Conservation (phyloP, 2,329 filamentous ascomycete species). For the Orbilia oligospora region DNA sequence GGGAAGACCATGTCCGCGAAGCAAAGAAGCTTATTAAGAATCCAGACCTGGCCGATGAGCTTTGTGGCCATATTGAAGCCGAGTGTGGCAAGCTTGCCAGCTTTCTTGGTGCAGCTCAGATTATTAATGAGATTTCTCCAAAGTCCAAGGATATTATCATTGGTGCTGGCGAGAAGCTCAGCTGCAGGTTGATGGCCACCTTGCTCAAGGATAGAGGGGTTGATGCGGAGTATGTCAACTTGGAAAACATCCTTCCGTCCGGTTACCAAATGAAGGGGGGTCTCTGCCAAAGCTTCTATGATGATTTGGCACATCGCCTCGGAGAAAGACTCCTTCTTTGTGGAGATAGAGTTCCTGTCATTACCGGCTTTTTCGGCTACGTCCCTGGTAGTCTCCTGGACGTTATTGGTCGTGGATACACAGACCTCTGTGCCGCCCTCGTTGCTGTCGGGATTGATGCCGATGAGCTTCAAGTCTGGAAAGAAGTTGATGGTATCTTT, state of each 20-base stretch:
- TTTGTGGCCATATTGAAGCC: slow-evolving; percentile 77
- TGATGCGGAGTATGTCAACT: slow-evolving; percentile 88
- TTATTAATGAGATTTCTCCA: slow-evolving; percentile 78
- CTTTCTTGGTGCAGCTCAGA: slow-evolving; percentile 77
- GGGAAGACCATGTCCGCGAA: slow-evolving; percentile 83
- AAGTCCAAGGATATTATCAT: slow-evolving; percentile 88
- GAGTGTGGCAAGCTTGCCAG: slow-evolving; percentile 87
- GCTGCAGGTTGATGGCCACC: slow-evolving; percentile 90
- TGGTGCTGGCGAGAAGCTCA: slow-evolving; percentile 95
- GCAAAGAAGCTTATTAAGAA: slow-evolving; percentile 76
- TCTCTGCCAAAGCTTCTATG: slow-evolving; percentile 79
- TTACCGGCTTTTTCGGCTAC: slow-evolving; percentile 89
- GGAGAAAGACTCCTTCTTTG: slow-evolving; percentile 77
- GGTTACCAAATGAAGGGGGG: slow-evolving; percentile 74
- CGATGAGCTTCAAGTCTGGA: slow-evolving; percentile 95
- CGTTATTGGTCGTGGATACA: slow-evolving; percentile 94
- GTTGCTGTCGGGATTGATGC: slow-evolving; percentile 90
- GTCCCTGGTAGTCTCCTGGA: slow-evolving; percentile 92
- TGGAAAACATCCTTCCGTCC: slow-evolving; percentile 80
- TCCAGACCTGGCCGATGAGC: slow-evolving; percentile 72
- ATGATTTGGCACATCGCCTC: slow-evolving; percentile 74
- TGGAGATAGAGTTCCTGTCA: slow-evolving; percentile 78
- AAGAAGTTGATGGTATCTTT: slow-evolving; percentile 97
- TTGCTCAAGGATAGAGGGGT: slow-evolving; percentile 84
- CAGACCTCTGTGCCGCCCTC: slow-evolving; percentile 92